Base-by-base conservation (phyloP, 768 basidiomycete genomes). In the Leucosporidium yakuticum region DNA sequence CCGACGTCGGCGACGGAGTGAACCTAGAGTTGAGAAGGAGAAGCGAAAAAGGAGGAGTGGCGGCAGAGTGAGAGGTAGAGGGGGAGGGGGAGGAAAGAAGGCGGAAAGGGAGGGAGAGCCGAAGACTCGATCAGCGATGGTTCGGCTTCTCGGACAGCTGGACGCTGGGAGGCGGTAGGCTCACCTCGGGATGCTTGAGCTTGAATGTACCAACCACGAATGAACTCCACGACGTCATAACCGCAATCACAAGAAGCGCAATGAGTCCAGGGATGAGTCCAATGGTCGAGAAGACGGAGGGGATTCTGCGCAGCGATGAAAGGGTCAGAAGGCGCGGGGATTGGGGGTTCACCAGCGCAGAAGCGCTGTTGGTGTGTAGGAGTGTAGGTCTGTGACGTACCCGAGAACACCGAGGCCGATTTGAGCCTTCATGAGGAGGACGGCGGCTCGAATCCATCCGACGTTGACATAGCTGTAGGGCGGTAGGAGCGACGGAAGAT, bases 401-500 rank as follows among this genome's bases (percentile, higher is more conserved):
- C 39, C 25, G 25, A 63, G 62, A 12, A 63, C 62, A 31, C 62
- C 62, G 23, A 63, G 21, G 15, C 62, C 62, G 50, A 54, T 21
- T 17, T 62, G 50, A 2, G 49, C 32, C 34, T 62, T 62, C 5
- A n/a, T 34, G 4, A 34, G 32, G 4, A 89, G 89, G 29, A 59
- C 58, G 25, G 51, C 23, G 23, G 48, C 31, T 20, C 59, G 60
- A 21, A 56, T 36, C 44, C 32, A 49, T 4, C 32, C 32, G 8
- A 57, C 17, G 56, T 32, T 34, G 9, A 9, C 23, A 21, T 27
- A 56, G 14, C 56, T 57, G 32, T 21, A 54, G 23, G 21, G 1
- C 0, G 57, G 7, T 36, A 23, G 21, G 39, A 15, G 36, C 15
- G 23, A 6, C 14, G 23, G 25, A 23, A 2, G 7, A 19, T 32